These are phyloP conservation scores for Fusarium ambrosium DNA, from an alignment of 2,329 filamentous ascomycete genomes.

Conservation along the genomic window DNA sequence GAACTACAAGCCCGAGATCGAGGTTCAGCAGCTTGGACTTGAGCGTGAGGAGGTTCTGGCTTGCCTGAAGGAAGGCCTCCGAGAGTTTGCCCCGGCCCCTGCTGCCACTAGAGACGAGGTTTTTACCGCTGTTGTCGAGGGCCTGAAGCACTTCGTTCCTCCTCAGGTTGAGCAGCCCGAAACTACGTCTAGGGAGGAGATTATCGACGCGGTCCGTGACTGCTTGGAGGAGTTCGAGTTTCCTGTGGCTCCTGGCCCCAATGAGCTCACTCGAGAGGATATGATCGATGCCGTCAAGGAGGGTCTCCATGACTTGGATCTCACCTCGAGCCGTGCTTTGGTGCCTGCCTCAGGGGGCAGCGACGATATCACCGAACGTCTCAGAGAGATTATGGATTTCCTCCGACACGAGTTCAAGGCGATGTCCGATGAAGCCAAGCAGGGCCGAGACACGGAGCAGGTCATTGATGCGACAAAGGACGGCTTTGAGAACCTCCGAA, in stretches of 20 bases:
- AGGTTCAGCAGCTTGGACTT: slow-evolving; percentile 89
- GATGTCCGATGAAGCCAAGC: slow-evolving; percentile 75
- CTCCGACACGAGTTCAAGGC: slow-evolving; percentile 72
- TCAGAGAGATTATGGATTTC: slow-evolving; percentile 75
- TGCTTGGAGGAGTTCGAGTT: slow-evolving; percentile 89
- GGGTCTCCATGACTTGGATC: slow-evolving; percentile 66
- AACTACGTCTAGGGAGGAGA: slow-evolving; percentile 82
- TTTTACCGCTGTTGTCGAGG: slow-evolving; percentile 86
- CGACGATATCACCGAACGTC: slow-evolving; percentile 66
- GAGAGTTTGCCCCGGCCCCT: slow-evolving; percentile 75
- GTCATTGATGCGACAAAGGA: slow-evolving; percentile 90
- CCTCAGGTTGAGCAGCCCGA: slow-evolving; percentile 79
- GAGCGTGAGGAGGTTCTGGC: slow-evolving; percentile 91
- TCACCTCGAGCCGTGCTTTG: slow-evolving; percentile 57
- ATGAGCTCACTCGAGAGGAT: slow-evolving; percentile 71
- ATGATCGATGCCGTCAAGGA: slow-evolving; percentile 75
- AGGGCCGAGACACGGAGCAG: slow-evolving; percentile 88
- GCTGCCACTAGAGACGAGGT: slow-evolving; percentile 86
- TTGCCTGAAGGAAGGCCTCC: slow-evolving; percentile 87
- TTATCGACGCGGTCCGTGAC: slow-evolving; percentile 85
- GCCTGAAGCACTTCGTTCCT: slow-evolving; percentile 83
- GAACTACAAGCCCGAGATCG: slow-evolving; percentile 92
- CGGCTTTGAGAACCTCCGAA: slow-evolving; percentile 83
- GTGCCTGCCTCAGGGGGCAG: slow-evolving; percentile 59
- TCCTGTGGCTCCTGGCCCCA: slow-evolving; percentile 67